Base-by-base conservation (phyloP, 768 basidiomycete species). In the Boletus sp. region DNA sequence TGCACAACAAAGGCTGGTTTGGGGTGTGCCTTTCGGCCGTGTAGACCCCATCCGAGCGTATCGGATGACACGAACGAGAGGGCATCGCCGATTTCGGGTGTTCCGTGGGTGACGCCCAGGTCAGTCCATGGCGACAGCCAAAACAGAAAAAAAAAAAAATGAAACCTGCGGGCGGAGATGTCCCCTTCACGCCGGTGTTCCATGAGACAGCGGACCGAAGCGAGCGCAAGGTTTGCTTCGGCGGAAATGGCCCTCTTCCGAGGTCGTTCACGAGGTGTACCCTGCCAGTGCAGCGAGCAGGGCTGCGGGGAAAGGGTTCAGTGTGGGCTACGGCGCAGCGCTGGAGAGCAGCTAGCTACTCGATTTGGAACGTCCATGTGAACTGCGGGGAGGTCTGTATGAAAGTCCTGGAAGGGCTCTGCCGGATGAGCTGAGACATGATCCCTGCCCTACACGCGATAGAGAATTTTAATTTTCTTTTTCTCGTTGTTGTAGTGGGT, bases 301-400 rank as follows among this genome's bases (percentile, higher is more conserved):
- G 14, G 85, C 83, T 1, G 86, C 76, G 7, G 90, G 88, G 76
- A 90, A 90, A 9, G 84, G 80, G 56, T 83, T 74, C 4, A 70
- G 69, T 23, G 74, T 62, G 42, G 65, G 53, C 65, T 71, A 72
- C 45, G 80, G 75, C 54, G 73, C 68, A 19, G 72, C 63, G 7
- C 77, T 71, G 38, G 79, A 79, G 50, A 83, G 77, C 4, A 84
- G 83, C 67, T 4, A 84, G 83, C 67, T 89, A 89, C 68, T 88
- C 85, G 54, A 88, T 65, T 21, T 79, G 77, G 65, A 84, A 79
- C 8, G 74, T 68, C 32, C 81, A 79, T 41, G 73, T 68, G 51
- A 83, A 67, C 15, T 70, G 56, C 38, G 70, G 61, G 30, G 70
- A 68, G 40, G 79, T 71, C 55, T 77, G 54, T 17, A 84, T 64